These are phyloP conservation scores for Fraxinus latifolia DNA, from an alignment of 305 asterid genomes.

Conservation along the genomic window DNA sequence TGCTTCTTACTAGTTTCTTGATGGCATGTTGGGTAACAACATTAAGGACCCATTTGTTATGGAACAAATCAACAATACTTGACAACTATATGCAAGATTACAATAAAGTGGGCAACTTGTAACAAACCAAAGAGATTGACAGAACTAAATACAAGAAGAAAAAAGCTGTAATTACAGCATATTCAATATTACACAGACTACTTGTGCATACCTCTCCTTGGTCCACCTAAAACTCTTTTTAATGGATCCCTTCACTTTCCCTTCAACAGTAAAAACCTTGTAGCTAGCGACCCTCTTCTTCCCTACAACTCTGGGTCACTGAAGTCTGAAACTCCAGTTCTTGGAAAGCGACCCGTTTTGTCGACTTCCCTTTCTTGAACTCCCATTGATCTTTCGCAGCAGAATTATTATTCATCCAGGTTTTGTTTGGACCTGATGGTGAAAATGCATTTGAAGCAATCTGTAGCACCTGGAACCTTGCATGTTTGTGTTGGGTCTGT, in stretches of 20 bases:
- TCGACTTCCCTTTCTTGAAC: conserved; percentile 65
- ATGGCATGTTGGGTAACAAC: background rate
- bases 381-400: conserved; percentile 37
- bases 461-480: conserved; percentile 75
- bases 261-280: conserved; percentile 73
- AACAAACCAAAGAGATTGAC: background rate
- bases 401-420: conserved; percentile 31
- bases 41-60: background rate
- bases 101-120: background rate
- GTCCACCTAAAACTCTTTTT: conserved; percentile 72
- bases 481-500: conserved; percentile 45
- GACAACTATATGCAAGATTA: background rate
- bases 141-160: background rate
- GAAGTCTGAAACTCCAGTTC: conserved; percentile 42
- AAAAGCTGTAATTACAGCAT: background rate
- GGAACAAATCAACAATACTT: background rate
- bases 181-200: conserved; percentile 37
- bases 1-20: background rate
- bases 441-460: conserved; percentile 59
- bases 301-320: conserved; percentile 80
- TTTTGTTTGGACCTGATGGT: conserved; percentile 25
- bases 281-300: conserved; percentile 80
- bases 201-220: conserved; percentile 51
- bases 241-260: conserved; percentile 68
- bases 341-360: conserved; percentile 38